These are phyloP conservation scores for Isoetes taiwanensis DNA, from an alignment of 75 land plant species.

Conservation along the genomic window DNA sequence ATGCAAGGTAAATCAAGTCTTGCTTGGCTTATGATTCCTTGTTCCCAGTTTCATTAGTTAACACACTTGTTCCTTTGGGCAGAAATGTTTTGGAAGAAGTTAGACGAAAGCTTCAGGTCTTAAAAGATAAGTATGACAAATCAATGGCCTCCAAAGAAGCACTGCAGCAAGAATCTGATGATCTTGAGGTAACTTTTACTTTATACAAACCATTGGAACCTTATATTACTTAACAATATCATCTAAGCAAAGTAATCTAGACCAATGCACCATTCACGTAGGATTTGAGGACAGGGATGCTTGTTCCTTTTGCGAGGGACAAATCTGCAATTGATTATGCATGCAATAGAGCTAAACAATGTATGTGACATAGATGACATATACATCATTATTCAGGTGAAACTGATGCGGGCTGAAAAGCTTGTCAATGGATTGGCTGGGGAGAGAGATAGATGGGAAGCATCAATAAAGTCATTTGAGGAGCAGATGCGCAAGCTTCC, in stretches of 20 bases:
- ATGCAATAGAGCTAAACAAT: background rate
- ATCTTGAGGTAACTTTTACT: slow-evolving; percentile 16
- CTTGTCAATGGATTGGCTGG: slow-evolving; percentile 22
- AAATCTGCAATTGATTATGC: background rate
- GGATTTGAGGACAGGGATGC: too few relatives aligned
- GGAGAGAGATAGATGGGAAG: slow-evolving; percentile 27
- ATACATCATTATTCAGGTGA: slow-evolving; percentile 6
- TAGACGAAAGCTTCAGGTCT: slow-evolving; percentile 12
- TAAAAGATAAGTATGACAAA: slow-evolving; percentile 26
- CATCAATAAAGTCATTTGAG: slow-evolving; percentile 22
- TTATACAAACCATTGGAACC: background rate
- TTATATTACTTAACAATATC: too few relatives aligned
- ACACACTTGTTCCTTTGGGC: background rate
- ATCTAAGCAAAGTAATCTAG: too few relatives aligned
- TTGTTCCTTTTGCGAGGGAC: background rate
- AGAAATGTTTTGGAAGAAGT: slow-evolving; percentile 11
- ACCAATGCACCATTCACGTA: too few relatives aligned
- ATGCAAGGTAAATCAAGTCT: slow-evolving; percentile 13
- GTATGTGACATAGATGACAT: background rate
- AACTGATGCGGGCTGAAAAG: slow-evolving; percentile 22
- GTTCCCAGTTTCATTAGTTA: background rate
- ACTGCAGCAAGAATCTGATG: slow-evolving; percentile 22
- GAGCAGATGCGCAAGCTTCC: slow-evolving; percentile 20
- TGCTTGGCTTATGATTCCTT: background rate
- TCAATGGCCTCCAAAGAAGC: slow-evolving; percentile 19